Evolutionary conservation across 2,329 filamentous ascomycete genomes (phyloP), one percentile per base, ranked within the genome.

Genomic region (Fusarium sulawesiense): DNA sequence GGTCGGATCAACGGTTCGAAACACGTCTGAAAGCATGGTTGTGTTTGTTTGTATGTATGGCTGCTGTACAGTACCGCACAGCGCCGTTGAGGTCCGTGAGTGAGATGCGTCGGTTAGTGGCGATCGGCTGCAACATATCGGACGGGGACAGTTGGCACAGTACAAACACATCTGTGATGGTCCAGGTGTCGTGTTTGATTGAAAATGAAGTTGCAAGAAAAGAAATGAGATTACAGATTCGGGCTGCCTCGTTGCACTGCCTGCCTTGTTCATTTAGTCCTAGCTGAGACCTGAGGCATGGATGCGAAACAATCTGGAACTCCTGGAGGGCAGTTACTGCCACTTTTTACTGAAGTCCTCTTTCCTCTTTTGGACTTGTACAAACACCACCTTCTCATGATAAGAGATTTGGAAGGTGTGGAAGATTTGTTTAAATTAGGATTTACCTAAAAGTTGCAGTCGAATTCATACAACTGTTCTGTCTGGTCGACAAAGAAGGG

Each of bases 211-310:
- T 34, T 54, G 40, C 18, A 49, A 8, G 42, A 57, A 20, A 45
- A 40, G 41, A 60, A 25, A 20, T 32, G 41, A 54, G 50, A 32
- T 49, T 34, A 14, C 23, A 65, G 44, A 42, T 60, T n/a, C 18
- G 49, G 37, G 32, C 20, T 46, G 54, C 37, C 55, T 59, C 51
- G 32, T 29, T 42, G 50, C 54, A 70, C 54, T 65, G 50, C 53
- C 54, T 65, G 50, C 53, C 56, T 60, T 42, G 32, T 23, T 56
- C 45, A 37, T 27, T 42, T 47, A 71, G 68, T 70, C 68, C 68
- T 71, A 68, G 68, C 59, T 68, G 59, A 64, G 63, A 73, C 72
- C 72, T 75, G 66, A 74, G 71, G 72, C 72, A 73, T 49, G 41
- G 56, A 53, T 64, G 34, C 30, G 12, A 51, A 23, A 34, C 23